Conservation (phyloP, 768 basidiomycete genomes). For the Xanthoconium purpureum region DNA sequence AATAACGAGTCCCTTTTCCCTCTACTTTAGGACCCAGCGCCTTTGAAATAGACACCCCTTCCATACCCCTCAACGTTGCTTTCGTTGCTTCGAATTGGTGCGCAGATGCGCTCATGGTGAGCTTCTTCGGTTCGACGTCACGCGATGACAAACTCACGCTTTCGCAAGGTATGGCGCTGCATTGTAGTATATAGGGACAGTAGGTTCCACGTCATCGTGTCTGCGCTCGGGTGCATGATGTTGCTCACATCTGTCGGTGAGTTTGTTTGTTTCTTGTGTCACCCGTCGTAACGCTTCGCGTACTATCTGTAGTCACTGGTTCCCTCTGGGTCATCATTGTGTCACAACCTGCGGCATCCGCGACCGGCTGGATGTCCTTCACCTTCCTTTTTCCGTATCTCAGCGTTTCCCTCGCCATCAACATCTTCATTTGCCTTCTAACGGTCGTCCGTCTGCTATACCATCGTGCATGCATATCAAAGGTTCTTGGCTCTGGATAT, state of each 20-base stretch:
- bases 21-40: slow-evolving; percentile 20
- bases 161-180: slow-evolving; percentile 31
- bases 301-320: slow-evolving; percentile 22
- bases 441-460: slow-evolving; percentile 33
- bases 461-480: slow-evolving; percentile 26
- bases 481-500: slow-evolving; percentile 26
- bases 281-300: background rate
- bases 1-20: no score
- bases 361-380: slow-evolving; percentile 31
- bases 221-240: slow-evolving; percentile 18
- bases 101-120: slow-evolving; percentile 31
- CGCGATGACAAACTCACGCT: background rate
- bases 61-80: slow-evolving; percentile 26
- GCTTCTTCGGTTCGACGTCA: background rate
- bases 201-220: slow-evolving; percentile 15
- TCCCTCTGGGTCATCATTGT: slow-evolving; percentile 29
- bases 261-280: background rate
- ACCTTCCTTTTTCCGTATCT: slow-evolving; percentile 32
- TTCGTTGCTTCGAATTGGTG: slow-evolving; percentile 33
- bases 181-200: slow-evolving; percentile 32
- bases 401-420: slow-evolving; percentile 33
- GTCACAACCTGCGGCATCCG: slow-evolving; percentile 20
- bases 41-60: slow-evolving; percentile 25
- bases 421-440: slow-evolving; percentile 30
- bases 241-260: slow-evolving; percentile 25